A percentile compares a stretch with the other conserved stretches of the same genome.
phyloP scores from a whole-genome alignment of 306 rosid genomes.

The Medicago lupulina region DNA sequence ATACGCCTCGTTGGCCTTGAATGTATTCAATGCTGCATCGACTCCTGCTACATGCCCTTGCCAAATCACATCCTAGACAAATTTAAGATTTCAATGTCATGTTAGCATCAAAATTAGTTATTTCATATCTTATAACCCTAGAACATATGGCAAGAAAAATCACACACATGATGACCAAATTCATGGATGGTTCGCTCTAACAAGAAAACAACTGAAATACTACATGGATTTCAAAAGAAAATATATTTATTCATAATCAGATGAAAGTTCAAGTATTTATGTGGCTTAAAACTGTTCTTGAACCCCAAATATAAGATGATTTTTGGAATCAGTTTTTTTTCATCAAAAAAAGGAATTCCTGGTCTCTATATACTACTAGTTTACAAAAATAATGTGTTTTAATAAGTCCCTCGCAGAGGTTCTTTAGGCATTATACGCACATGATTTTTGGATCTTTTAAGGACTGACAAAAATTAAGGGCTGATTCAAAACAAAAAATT shows the following conservation, averaged over 20 bases:
- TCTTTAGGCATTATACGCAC: neutral
- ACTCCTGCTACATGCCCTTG: conserved; percentile 88
- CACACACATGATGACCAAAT: conserved; percentile 4
- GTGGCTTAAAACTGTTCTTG: neutral
- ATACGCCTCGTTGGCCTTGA: conserved; percentile 85
- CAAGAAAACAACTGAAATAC: conserved; percentile 35
- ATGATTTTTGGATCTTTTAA: neutral
- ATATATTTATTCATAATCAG: conserved; percentile 6
- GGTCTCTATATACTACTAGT: neutral
- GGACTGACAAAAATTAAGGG: neutral
- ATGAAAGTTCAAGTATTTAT: conserved; percentile 9
- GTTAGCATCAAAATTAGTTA: conserved; percentile 30
- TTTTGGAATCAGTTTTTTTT: neutral
- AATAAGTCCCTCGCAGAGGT: neutral
- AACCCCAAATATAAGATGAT: neutral
- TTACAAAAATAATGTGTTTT: neutral
- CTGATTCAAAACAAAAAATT: neutral
- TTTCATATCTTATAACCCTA: conserved; percentile 15
- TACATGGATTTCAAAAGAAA: conserved; percentile 32
- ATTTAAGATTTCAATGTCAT: conserved; percentile 25
- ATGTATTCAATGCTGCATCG: conserved; percentile 74
- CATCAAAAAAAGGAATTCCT: neutral
- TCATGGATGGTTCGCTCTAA: conserved; percentile 28
- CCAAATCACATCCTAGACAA: conserved; percentile 87
- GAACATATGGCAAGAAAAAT: conserved; percentile 34